These are phyloP conservation scores for Hura crepitans DNA, from an alignment of 441 rosid species.

Conservation along the genomic window DNA sequence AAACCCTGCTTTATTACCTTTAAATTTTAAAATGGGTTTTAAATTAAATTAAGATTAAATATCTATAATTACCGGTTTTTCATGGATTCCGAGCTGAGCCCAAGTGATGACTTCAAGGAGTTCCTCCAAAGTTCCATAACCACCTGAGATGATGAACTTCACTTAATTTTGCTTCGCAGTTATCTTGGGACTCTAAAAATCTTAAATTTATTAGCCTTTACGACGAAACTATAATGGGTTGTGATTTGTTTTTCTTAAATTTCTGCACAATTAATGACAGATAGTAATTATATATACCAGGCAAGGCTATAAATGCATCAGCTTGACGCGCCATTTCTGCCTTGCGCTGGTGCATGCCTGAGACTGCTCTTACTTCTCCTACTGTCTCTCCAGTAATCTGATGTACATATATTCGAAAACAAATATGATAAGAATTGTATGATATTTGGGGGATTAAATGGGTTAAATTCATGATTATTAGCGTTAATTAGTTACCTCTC, in stretches of 20 bases:
- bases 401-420: neutral
- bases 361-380: slow-evolving; percentile 91
- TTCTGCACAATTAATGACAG: neutral
- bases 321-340: slow-evolving; percentile 97
- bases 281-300: slow-evolving; percentile 42
- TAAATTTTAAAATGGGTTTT: too few relatives aligned
- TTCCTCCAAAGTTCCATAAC: slow-evolving; percentile 93
- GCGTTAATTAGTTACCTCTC: slow-evolving; percentile 49
- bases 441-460: neutral
- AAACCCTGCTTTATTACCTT: neutral
- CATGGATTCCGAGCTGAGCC: slow-evolving; percentile 96
- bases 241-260: neutral
- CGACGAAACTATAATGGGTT: neutral
- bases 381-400: slow-evolving; percentile 93
- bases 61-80: slow-evolving; percentile 61
- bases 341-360: slow-evolving; percentile 95
- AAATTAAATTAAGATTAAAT: too few relatives aligned
- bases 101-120: slow-evolving; percentile 87
- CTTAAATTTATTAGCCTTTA: neutral
- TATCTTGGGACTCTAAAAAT: neutral
- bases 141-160: slow-evolving; percentile 41
- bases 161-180: neutral
- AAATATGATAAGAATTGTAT: neutral
- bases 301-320: slow-evolving; percentile 93
- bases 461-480: neutral